phyloP scores from a whole-genome alignment of 768 basidiomycete genomes.

The Lactifluus subvellereus region DNA sequence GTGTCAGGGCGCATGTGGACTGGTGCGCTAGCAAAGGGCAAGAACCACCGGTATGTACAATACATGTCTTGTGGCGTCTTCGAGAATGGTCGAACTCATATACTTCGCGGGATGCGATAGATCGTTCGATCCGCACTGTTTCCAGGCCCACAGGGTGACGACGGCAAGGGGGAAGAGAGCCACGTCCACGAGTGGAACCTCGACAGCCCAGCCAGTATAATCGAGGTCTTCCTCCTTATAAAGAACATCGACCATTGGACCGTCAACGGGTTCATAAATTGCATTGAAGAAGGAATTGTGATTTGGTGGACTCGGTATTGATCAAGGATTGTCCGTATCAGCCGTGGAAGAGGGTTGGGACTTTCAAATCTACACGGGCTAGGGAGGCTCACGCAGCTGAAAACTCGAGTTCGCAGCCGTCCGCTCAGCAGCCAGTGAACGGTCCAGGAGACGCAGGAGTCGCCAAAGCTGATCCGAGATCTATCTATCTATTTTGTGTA shows the following conservation, averaged over 20 bases:
- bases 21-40: slow-evolving; percentile 36
- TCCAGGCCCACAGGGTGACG: slow-evolving; percentile 28
- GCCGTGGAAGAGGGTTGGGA: slow-evolving; percentile 46
- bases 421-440: slow-evolving; percentile 4
- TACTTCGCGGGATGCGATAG: slow-evolving; percentile 28
- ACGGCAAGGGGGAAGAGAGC: slow-evolving; percentile 25
- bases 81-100: neutral
- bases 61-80: neutral
- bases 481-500: neutral
- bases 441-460: slow-evolving; percentile 3
- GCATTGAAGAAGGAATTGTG: slow-evolving; percentile 36
- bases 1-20: slow-evolving; percentile 50
- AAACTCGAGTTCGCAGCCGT: slow-evolving; percentile 28
- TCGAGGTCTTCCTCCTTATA: slow-evolving; percentile 46
- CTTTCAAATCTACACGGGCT: slow-evolving; percentile 15
- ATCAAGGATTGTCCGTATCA: slow-evolving; percentile 33
- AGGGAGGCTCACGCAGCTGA: slow-evolving; percentile 32
- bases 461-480: slow-evolving; percentile 5
- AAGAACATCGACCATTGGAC: slow-evolving; percentile 53
- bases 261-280: slow-evolving; percentile 36
- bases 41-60: slow-evolving; percentile 8
- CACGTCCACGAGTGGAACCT: slow-evolving; percentile 47
- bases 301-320: slow-evolving; percentile 34
- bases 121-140: slow-evolving; percentile 46
- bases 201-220: slow-evolving; percentile 39